Evolutionary conservation across 2,329 filamentous ascomycete species (phyloP).

Genomic region (Hypoxylon sp.): DNA sequence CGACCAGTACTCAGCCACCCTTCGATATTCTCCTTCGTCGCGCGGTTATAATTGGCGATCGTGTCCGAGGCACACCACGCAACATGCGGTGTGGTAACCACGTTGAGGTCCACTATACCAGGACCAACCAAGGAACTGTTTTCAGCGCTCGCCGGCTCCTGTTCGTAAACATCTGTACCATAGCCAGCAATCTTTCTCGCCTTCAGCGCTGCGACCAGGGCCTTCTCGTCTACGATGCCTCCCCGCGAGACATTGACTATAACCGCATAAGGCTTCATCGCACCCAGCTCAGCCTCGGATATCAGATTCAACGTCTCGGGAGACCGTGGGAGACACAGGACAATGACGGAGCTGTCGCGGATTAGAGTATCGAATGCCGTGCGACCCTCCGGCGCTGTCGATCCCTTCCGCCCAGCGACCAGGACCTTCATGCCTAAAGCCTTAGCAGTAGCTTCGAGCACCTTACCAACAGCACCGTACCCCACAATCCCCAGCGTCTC

Average conservation of each 20-base stretch:
- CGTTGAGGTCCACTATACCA: constrained; percentile 49
- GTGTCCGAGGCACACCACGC: constrained; percentile 54
- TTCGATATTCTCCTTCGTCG: constrained; percentile 48
- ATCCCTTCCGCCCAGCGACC: constrained; percentile 51
- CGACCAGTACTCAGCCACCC: constrained; percentile 47
- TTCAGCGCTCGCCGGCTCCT: constrained; percentile 49
- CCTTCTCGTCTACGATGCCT: constrained; percentile 53
- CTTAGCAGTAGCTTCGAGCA: constrained; percentile 43
- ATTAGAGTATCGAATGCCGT: constrained; percentile 50
- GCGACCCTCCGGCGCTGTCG: constrained; percentile 42
- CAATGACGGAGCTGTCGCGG: constrained; percentile 49
- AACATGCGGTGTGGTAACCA: constrained; percentile 53
- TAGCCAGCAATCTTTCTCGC: constrained; percentile 51
- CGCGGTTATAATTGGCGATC: constrained; percentile 47
- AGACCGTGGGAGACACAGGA: constrained; percentile 50
- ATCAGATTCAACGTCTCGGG: constrained; percentile 52
- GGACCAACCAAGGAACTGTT: constrained; percentile 46
- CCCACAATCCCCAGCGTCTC: constrained; percentile 54
- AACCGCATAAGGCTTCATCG: constrained; percentile 48
- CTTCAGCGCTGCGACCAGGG: constrained; percentile 50
- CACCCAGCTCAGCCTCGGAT: constrained; percentile 45
- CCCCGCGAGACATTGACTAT: constrained; percentile 55
- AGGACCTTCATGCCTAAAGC: constrained; percentile 51
- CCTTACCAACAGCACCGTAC: constrained; percentile 52
- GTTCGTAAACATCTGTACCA: constrained; percentile 51